Percentiles rank a stretch among this genome's conserved stretches.
Evolutionary conservation across 257 asterid genomes (phyloP).

Genomic region (Rehmannia glutinosa): DNA sequence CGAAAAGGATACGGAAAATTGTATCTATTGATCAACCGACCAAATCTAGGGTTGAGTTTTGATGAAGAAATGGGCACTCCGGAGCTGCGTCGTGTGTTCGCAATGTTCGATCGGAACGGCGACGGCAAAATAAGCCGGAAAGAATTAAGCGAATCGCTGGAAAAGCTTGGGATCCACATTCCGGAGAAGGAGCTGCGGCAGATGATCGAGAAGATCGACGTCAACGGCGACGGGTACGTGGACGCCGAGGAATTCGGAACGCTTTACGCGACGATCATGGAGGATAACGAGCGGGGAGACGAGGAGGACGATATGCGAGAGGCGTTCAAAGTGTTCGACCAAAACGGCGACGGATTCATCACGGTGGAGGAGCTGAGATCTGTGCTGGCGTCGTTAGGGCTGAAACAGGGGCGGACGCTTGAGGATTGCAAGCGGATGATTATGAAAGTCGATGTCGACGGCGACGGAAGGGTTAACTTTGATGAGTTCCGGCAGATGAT

Average conservation of each 20-base stretch:
- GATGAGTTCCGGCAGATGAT: slow-evolving; percentile 48
- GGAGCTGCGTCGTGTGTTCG: slow-evolving; percentile 40
- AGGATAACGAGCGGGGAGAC: slow-evolving; percentile 28
- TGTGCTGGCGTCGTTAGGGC: slow-evolving; percentile 38
- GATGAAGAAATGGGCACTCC: background rate
- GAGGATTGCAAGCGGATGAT: slow-evolving; percentile 47
- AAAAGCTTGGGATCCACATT: slow-evolving; percentile 45
- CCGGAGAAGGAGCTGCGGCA: slow-evolving; percentile 35
- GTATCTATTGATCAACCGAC: too few relatives aligned
- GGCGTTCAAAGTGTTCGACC: slow-evolving; percentile 57
- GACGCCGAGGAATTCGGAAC: slow-evolving; percentile 48
- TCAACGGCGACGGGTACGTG: slow-evolving; percentile 47
- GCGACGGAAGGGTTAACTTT: slow-evolving; percentile 45
- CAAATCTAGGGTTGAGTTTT: background rate
- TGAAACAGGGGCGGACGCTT: slow-evolving; percentile 37
- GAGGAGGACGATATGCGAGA: slow-evolving; percentile 54
- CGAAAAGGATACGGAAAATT: background rate
- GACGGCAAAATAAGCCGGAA: slow-evolving; percentile 46
- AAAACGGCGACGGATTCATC: slow-evolving; percentile 41
- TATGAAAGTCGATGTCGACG: slow-evolving; percentile 41
- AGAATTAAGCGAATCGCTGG: slow-evolving; percentile 44
- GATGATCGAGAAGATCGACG: slow-evolving; percentile 49
- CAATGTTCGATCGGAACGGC: slow-evolving; percentile 49
- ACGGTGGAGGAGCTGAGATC: slow-evolving; percentile 41
- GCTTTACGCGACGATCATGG: slow-evolving; percentile 40